Conservation (phyloP, 1,284 basidiomycete genomes). For the Boletellus deceptivus region DNA sequence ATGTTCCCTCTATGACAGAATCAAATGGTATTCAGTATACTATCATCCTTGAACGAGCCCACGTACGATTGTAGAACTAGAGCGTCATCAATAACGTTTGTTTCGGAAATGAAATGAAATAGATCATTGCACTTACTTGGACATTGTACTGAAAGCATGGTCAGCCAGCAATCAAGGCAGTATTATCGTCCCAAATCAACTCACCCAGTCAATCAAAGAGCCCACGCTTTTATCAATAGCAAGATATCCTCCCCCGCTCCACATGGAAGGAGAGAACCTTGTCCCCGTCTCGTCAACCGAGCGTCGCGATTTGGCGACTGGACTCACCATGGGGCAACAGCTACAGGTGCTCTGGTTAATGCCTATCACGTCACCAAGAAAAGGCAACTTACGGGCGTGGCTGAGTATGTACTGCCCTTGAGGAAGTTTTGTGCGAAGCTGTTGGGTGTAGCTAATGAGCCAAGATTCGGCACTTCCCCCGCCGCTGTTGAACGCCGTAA, state of each 20-base stretch:
- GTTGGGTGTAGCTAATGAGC: slow-evolving; percentile 44
- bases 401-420: slow-evolving; percentile 38
- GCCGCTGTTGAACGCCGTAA: slow-evolving; percentile 44
- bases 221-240: slow-evolving; percentile 51
- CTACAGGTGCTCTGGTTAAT: slow-evolving; percentile 15
- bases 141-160: slow-evolving; percentile 40
- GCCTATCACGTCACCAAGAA: background rate
- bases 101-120: slow-evolving; percentile 4
- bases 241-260: slow-evolving; percentile 54
- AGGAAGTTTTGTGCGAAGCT: slow-evolving; percentile 37
- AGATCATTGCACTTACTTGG: slow-evolving; percentile 33
- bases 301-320: background rate
- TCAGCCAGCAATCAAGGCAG: background rate
- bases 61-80: slow-evolving; percentile 65
- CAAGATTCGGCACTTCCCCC: slow-evolving; percentile 41
- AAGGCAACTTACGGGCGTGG: slow-evolving; percentile 37
- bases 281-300: background rate
- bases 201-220: slow-evolving; percentile 52
- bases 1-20: slow-evolving; percentile 39
- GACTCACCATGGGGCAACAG: slow-evolving; percentile 31
- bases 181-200: slow-evolving; percentile 2
- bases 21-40: background rate
- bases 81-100: background rate
- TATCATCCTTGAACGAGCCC: background rate
- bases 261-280: slow-evolving; percentile 29